Evolutionary conservation across 1,284 basidiomycete genomes (phyloP).

Genomic region (Heliocybe sulcata): DNA sequence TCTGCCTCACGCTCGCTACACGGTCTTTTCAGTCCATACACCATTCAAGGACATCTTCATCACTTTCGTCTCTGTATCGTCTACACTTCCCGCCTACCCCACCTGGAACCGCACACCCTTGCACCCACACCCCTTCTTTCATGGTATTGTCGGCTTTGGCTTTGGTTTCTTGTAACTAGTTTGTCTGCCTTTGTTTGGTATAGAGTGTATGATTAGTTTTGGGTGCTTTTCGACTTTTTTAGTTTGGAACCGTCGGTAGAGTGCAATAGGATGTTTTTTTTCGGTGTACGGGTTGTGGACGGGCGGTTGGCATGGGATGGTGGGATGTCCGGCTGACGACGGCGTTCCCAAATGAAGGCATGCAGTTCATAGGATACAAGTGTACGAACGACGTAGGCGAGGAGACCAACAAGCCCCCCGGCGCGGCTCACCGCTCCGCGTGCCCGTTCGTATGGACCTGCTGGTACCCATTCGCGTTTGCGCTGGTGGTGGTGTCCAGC

Average conservation of each 20-base stretch:
- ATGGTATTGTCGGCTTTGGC: not conserved
- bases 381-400: too few species aligned
- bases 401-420: too few species aligned
- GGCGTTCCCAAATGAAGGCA: too few species aligned
- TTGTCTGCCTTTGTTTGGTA: not conserved
- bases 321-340: too few species aligned
- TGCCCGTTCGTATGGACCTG: not conserved
- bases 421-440: not conserved
- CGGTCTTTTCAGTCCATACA: slow-evolving; percentile 20
- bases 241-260: not conserved
- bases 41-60: not conserved
- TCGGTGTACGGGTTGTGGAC: too few species aligned
- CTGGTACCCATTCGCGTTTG: not conserved
- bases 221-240: not conserved
- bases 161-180: not conserved
- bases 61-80: not conserved
- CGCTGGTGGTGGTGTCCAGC: not conserved
- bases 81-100: not conserved
- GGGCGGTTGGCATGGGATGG: too few species aligned
- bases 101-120: not conserved
- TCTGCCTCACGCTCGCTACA: not conserved
- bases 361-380: too few species aligned
- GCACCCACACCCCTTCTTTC: not conserved
- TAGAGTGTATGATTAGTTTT: not conserved
- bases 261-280: too few species aligned